Conservation (phyloP, 1,284 basidiomycete genomes). For the Thelephora terrestris region DNA sequence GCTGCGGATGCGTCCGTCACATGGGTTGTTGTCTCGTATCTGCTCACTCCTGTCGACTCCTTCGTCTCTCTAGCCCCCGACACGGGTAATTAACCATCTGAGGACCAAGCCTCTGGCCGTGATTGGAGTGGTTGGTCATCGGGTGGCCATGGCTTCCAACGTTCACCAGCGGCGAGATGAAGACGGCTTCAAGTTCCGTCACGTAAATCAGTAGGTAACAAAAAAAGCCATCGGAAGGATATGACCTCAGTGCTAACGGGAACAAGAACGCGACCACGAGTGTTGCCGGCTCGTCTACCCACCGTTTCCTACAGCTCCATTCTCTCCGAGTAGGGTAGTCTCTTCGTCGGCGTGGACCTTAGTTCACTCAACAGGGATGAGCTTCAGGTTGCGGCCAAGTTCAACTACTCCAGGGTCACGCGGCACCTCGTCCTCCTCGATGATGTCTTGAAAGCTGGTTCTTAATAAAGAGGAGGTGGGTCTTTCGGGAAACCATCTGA, state of each 20-base stretch:
- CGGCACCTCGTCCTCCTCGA: not conserved
- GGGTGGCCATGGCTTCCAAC: not conserved
- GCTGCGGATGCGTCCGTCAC: conserved; percentile 1
- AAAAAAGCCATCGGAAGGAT: not conserved
- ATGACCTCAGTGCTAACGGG: no score
- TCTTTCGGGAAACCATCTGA: not conserved
- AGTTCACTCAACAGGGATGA: no score
- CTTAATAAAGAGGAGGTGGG: not conserved
- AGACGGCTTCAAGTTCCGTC: not conserved
- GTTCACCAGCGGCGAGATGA: not conserved
- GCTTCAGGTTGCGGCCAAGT: no score
- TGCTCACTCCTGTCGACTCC: conserved; percentile 4
- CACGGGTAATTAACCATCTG: not conserved
- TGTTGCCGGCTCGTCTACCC: no score
- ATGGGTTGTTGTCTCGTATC: conserved; percentile 3
- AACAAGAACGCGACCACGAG: no score
- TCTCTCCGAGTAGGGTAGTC: no score
- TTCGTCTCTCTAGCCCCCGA: not conserved
- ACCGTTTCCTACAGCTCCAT: no score
- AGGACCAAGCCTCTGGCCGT: not conserved
- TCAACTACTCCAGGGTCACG: not conserved
- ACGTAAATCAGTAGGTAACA: not conserved
- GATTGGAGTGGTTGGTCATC: not conserved
- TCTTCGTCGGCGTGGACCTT: no score
- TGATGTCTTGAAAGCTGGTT: not conserved